These are phyloP conservation scores for Syzygium oleosum DNA, from an alignment of 345 rosid species.

Conservation along the genomic window DNA sequence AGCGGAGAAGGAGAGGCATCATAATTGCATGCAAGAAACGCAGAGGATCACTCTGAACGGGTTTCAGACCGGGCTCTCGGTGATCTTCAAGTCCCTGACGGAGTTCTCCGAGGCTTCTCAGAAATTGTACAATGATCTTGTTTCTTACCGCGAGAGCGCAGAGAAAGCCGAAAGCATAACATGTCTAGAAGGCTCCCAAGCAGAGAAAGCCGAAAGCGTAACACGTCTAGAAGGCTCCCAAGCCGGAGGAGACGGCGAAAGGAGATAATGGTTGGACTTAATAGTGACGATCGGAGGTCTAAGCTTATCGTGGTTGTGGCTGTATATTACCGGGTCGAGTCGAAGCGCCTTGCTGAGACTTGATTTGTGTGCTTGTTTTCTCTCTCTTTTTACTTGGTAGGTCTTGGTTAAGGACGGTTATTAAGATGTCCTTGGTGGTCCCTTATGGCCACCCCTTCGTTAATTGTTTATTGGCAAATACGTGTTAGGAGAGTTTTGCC, in stretches of 20 bases:
- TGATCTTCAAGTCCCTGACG: constrained; percentile 36
- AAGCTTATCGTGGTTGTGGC: background rate
- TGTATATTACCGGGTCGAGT: constrained; percentile 7
- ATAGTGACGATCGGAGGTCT: background rate
- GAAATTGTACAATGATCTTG: constrained; percentile 44
- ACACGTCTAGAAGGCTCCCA: constrained; percentile 23
- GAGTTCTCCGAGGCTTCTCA: constrained; percentile 47
- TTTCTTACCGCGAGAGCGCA: constrained; percentile 17
- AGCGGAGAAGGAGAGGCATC: constrained; percentile 46
- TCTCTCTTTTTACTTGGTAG: constrained; percentile 1
- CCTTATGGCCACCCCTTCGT: background rate
- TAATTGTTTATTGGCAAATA: constrained; percentile 9
- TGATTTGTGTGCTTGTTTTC: background rate
- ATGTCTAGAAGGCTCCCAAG: constrained; percentile 16
- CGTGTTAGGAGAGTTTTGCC: background rate
- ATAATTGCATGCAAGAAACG: constrained; percentile 41
- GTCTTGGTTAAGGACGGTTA: background rate
- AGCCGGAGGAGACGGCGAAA: constrained; percentile 23
- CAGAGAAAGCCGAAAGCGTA: constrained; percentile 11
- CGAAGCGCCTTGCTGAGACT: constrained; percentile 58
- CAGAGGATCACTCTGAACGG: constrained; percentile 48
- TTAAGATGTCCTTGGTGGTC: background rate
- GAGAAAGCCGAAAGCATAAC: constrained; percentile 20
- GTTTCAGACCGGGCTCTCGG: constrained; percentile 39
- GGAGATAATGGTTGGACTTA: constrained; percentile 12